Conservation (phyloP, 768 basidiomycete genomes). For the Mycena kentingensis region DNA sequence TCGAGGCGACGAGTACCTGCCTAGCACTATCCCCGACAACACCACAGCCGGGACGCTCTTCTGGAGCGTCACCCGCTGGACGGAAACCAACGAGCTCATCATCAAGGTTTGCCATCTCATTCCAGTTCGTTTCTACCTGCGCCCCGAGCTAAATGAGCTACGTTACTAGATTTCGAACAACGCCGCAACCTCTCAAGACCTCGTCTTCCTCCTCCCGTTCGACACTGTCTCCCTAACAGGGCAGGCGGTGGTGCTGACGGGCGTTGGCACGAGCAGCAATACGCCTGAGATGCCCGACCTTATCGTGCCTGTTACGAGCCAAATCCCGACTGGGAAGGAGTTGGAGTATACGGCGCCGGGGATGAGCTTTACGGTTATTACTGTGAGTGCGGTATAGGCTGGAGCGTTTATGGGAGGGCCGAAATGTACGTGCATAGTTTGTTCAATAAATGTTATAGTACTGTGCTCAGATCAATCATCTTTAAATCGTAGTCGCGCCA, state of each 20-base stretch:
- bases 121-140: no score
- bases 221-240: constrained; percentile 44
- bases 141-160: no score
- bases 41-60: constrained; percentile 45
- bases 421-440: neutral
- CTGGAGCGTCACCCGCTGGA: constrained; percentile 61
- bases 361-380: constrained; percentile 43
- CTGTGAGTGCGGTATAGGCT: constrained; percentile 30
- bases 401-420: neutral
- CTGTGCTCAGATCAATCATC: no score
- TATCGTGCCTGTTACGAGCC: constrained; percentile 47
- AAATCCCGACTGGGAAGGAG: constrained; percentile 47
- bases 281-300: constrained; percentile 50
- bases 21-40: constrained; percentile 56
- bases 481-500: no score
- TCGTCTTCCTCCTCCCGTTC: constrained; percentile 61
- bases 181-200: constrained; percentile 35
- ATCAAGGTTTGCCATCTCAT: constrained; percentile 64
- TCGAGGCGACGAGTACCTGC: constrained; percentile 61
- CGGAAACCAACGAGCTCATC: constrained; percentile 43
- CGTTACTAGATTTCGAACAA: constrained; percentile 65
- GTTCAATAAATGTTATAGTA: no score
- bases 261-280: constrained; percentile 53
- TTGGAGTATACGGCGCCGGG: constrained; percentile 59
- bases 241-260: constrained; percentile 49